A percentile compares a stretch with the other conserved stretches of the same genome.
These are phyloP conservation scores for Leccinum fibrillosum DNA, from an alignment of 768 basidiomycete species.

Conservation along the genomic window DNA sequence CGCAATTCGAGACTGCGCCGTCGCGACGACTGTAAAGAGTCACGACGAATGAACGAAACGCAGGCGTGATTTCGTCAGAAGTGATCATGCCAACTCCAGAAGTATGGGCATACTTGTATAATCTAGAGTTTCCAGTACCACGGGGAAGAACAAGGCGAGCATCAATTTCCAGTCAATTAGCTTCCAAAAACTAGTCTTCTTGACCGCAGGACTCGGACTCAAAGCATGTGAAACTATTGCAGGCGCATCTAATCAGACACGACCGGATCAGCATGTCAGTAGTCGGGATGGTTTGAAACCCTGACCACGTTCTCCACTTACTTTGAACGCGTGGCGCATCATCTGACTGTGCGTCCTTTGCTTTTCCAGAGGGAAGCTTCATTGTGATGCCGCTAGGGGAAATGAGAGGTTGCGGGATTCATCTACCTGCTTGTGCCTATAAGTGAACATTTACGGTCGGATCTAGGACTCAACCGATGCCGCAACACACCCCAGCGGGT, in stretches of 20 bases:
- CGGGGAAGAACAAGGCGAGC: conserved; percentile 39
- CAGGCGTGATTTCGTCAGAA: background rate
- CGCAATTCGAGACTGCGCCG: conserved; percentile 50
- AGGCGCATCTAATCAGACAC: background rate
- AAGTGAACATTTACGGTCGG: background rate
- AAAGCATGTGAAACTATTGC: background rate
- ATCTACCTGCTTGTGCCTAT: background rate
- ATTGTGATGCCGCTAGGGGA: background rate
- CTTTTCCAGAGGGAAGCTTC: conserved; percentile 10
- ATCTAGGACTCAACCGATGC: too few species aligned
- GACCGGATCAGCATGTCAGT: background rate
- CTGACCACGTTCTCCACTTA: background rate
- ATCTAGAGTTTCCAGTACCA: conserved; percentile 38
- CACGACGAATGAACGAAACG: background rate
- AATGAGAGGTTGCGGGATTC: background rate
- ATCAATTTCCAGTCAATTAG: conserved; percentile 29
- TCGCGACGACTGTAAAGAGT: conserved; percentile 42
- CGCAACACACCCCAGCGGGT: background rate
- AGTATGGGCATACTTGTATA: conserved; percentile 26
- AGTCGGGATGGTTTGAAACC: background rate
- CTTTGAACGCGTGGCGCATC: conserved; percentile 1
- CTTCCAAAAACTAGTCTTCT: conserved; percentile 25
- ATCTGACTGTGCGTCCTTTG: background rate
- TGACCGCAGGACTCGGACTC: background rate
- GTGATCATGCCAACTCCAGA: too few species aligned